Evolutionary conservation across 2,329 filamentous ascomycete genomes (phyloP), one percentile per base, ranked within the genome.

Genomic region (Dothidotthia symphoricarpi): DNA sequence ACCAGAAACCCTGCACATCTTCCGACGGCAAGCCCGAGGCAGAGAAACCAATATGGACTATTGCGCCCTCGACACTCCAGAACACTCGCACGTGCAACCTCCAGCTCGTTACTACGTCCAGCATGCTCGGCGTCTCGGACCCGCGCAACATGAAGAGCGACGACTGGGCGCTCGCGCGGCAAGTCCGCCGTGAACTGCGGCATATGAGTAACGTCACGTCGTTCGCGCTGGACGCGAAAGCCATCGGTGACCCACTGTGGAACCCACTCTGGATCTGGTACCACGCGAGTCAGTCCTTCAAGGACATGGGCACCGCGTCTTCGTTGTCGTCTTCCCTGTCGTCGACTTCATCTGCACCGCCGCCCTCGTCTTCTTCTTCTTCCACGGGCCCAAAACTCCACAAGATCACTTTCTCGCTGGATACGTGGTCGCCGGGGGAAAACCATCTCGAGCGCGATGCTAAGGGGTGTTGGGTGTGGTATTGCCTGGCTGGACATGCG

Each of bases 191-290:
- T 28, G 42, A 60, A 46, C 49, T 63, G 27, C 43, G 46, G 11
- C 28, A 39, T 16, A 44, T 61, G n/a, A 25, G 34, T 1, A 48
- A 47, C 12, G 49, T 57, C 25, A 40, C 44, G 14, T 39, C 47
- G 17, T 47, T 60, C 34, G 53, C 58, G 13, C 47, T 63, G 40
- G 39, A 61, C 24, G 59, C 64, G 25, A 63, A 60, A 38, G 64
- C 66, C 16, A 54, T 66, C 13, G 60, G 61, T 2, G 61, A 68
- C 31, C 62, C 62, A 6, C 51, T 68, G 9, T 68, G 66, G 66
- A 68, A 68, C 28, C 66, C 66, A 7, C 50, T 67, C 1, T 67
- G 63, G 63, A 58, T 67, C 17, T 68, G 66, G 66, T 67, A 59
- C 39, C 61, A 67, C 17, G 55, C 63, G 1, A 50, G 51, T 2